A percentile compares a stretch with the other conserved stretches of the same genome.
Evolutionary conservation across 169 alveolate genomes (phyloP).

Genomic region (Plasmodium billcollinsi): DNA sequence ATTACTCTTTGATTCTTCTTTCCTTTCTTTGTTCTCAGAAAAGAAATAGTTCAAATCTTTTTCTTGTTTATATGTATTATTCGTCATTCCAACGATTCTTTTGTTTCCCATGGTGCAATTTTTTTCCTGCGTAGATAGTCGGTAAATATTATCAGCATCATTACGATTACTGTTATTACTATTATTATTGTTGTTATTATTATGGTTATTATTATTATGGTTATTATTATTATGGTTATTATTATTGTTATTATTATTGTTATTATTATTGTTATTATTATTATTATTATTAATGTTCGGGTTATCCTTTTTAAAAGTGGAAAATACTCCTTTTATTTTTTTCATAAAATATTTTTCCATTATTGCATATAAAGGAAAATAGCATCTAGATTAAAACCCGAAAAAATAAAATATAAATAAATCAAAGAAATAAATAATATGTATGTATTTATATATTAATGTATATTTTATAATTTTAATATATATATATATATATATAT

Average conservation of each 20-base stretch:
- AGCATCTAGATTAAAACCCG: not conserved
- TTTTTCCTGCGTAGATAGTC: too few relatives aligned
- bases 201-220: not conserved
- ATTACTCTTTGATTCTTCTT: slow-evolving; percentile 2
- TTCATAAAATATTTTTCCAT: slow-evolving; percentile 71
- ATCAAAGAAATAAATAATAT: not conserved
- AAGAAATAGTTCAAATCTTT: not conserved
- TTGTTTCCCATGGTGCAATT: too few relatives aligned
- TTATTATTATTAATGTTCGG: not conserved
- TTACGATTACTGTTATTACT: not conserved
- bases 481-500: not conserved
- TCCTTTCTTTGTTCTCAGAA: slow-evolving; percentile 9
- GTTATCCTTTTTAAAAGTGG: slow-evolving; percentile 31
- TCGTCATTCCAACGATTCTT: not conserved
- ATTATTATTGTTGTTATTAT: not conserved
- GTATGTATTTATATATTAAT: slow-evolving; percentile 1
- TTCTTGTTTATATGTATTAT: not conserved
- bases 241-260: too few relatives aligned
- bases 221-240: not conserved
- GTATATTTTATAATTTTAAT: not conserved
- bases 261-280: too few relatives aligned
- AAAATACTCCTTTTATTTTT: slow-evolving; percentile 60
- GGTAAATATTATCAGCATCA: not conserved
- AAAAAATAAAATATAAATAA: slow-evolving; percentile 7
- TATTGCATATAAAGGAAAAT: not conserved